phyloP scores from a whole-genome alignment of 2,329 filamentous ascomycete species.

The Arthrobotrys iridis region DNA sequence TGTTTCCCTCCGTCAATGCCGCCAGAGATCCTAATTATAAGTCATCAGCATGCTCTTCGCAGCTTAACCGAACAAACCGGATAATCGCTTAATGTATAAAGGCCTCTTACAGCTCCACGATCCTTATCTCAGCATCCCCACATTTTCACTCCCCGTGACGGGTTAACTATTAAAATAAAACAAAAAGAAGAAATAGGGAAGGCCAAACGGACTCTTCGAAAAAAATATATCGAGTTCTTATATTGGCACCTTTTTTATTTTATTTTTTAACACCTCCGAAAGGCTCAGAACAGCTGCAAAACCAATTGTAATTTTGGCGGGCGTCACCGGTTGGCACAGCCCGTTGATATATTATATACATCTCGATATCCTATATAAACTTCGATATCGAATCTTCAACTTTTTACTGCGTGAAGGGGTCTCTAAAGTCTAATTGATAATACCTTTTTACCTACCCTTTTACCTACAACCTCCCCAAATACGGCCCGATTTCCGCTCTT shows the following conservation, averaged over 20 bases:
- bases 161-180: too few relatives aligned
- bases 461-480: slow-evolving; percentile 33
- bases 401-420: slow-evolving; percentile 27
- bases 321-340: slow-evolving; percentile 53
- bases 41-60: slow-evolving; percentile 35
- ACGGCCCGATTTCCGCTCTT: slow-evolving; percentile 22
- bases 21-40: slow-evolving; percentile 13
- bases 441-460: slow-evolving; percentile 47
- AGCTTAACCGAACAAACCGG: slow-evolving; percentile 46
- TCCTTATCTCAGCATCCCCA: slow-evolving; percentile 37
- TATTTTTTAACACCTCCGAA: background rate
- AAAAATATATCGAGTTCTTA: background rate
- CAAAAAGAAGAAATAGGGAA: too few relatives aligned
- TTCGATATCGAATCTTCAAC: slow-evolving; percentile 11
- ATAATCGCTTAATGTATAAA: slow-evolving; percentile 55
- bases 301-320: slow-evolving; percentile 51
- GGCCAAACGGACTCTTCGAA: too few relatives aligned
- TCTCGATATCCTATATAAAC: too few relatives aligned
- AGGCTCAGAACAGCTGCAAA: slow-evolving; percentile 9
- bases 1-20: background rate
- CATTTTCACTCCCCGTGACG: slow-evolving; percentile 19
- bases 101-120: slow-evolving; percentile 54
- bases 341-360: slow-evolving; percentile 45
- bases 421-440: slow-evolving; percentile 53
- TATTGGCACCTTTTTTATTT: background rate